Base-by-base conservation (phyloP, 2,329 filamentous ascomycete genomes). In the Penicillium sp. region DNA sequence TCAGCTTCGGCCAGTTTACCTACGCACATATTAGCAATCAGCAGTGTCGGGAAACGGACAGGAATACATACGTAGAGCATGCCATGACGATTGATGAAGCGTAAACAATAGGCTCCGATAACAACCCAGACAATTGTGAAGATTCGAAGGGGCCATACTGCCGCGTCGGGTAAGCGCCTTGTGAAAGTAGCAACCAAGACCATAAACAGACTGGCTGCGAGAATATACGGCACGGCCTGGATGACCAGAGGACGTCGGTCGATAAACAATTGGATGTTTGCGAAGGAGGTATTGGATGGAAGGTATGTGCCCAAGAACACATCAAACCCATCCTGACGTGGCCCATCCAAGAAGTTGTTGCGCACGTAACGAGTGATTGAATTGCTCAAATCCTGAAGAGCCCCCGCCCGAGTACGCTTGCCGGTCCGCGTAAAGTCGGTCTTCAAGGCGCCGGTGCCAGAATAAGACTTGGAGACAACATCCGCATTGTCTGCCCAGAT, bases 401-500 rank as follows among this genome's bases (percentile, higher is more conserved):
- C 86, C 46, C 93, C 93, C 7, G 82, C 80, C 64, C 85, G 89
- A 28, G 93, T 98, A 46, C 94, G 83, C 62, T 87, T 83, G 43
- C 91, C 94, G 1, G 89, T 89, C n/a, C 93, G 85, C 2, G 93
- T 98, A 61, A 97, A 89, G 67, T 98, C 94, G 0, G 93, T 98
- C 79, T 98, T 98, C 74, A 98, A 82, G 44, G 93, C 93, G 3
- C 93, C 94, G 0, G 94, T 98, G 47, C 93, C 93, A 1, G 93
- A 93, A 70, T 98, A 98, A 0, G 89, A 85, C 58, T 82, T 85
- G 13, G 90, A 95, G 32, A 98, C 90, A 25, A 94, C 86, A 67
- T 98, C 93, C 47, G 94, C 93, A 63, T 98, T 98, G 71, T 98
- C 93, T 28, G 93, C 93, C 93, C 93, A 98, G 12, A 97, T 78